A percentile compares a stretch with the other conserved stretches of the same genome.
Evolutionary conservation across 495 filamentous ascomycete species (phyloP).

Genomic region (Podospora pseudoanserina): DNA sequence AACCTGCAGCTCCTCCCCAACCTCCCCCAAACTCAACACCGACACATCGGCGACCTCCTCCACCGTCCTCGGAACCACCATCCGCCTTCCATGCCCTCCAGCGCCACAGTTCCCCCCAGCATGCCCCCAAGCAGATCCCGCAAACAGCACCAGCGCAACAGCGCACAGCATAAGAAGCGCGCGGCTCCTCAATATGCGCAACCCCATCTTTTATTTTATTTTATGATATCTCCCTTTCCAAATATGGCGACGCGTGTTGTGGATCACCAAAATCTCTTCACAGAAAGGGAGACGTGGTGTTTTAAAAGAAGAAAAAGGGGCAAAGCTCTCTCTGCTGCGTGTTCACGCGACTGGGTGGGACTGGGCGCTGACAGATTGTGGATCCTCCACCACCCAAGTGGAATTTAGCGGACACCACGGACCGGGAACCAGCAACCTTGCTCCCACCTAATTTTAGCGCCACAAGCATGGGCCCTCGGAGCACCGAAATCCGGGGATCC

Average conservation of each 20-base stretch:
- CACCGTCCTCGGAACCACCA: neutral
- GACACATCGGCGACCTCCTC: neutral
- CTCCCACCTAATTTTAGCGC: neutral
- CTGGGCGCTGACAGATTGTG: neutral
- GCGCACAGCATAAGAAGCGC: neutral
- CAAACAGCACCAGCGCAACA: neutral
- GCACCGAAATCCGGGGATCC: neutral
- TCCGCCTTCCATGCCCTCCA: neutral
- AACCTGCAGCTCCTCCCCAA: slow-evolving; percentile 28
- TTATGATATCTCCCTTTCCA: too few relatives aligned
- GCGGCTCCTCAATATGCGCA: neutral
- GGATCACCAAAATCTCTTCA: too few relatives aligned
- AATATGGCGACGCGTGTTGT: too few relatives aligned
- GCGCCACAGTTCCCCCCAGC: too few relatives aligned
- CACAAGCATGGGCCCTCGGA: neutral
- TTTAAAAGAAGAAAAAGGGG: neutral
- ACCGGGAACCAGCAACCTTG: neutral
- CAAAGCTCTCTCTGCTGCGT: too few relatives aligned
- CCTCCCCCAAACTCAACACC: slow-evolving; percentile 22
- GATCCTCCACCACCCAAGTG: neutral
- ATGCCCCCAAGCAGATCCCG: neutral
- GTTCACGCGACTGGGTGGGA: neutral
- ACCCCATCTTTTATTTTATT: neutral
- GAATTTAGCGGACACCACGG: neutral
- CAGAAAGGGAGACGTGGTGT: neutral